Conservation (phyloP, 2,329 filamentous ascomycete genomes). For the Ascochyta clinopodiicola region DNA sequence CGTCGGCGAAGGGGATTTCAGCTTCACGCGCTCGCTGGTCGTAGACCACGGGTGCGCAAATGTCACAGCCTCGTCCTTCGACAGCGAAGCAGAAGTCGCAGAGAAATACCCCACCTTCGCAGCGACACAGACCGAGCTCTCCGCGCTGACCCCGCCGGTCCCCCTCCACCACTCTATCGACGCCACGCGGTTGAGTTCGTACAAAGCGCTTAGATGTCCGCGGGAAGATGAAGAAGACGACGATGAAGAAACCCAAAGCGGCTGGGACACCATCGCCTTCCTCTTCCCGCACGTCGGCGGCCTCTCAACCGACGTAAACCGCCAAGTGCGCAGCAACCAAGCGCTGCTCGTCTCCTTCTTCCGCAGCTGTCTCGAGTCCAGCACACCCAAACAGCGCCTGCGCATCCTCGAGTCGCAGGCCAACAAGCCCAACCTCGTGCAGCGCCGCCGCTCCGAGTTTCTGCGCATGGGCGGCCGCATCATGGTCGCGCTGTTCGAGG, state of each 20-base stretch:
- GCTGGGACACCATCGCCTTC: slow-evolving; percentile 84
- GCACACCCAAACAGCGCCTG: slow-evolving; percentile 21
- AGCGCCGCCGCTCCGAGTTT: slow-evolving; percentile 44
- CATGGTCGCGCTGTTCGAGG: slow-evolving; percentile 88
- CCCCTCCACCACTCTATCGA: slow-evolving; percentile 65
- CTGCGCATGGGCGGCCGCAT: slow-evolving; percentile 64
- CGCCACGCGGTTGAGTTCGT: slow-evolving; percentile 61
- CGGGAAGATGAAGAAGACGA: slow-evolving; percentile 27
- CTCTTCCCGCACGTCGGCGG: slow-evolving; percentile 98
- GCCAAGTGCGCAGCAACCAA: slow-evolving; percentile 86
- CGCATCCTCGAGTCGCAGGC: slow-evolving; percentile 21
- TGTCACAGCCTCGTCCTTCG: slow-evolving; percentile 73
- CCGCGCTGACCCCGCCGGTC: slow-evolving; percentile 41
- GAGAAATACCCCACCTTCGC: slow-evolving; percentile 56
- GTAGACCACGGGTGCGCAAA: slow-evolving; percentile 69
- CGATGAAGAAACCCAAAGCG: slow-evolving; percentile 28
- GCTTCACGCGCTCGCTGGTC: slow-evolving; percentile 73
- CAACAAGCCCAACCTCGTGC: slow-evolving; percentile 35
- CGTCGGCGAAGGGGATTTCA: slow-evolving; percentile 80
- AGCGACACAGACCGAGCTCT: slow-evolving; percentile 41
- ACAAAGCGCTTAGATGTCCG: slow-evolving; percentile 35
- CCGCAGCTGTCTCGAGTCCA: slow-evolving; percentile 32
- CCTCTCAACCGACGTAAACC: slow-evolving; percentile 88
- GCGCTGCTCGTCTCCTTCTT: slow-evolving; percentile 43
- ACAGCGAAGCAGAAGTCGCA: slow-evolving; percentile 64